A percentile compares a stretch with the other conserved stretches of the same genome.
Evolutionary conservation across 768 basidiomycete species (phyloP).

Genomic region (Pholiota conissans): DNA sequence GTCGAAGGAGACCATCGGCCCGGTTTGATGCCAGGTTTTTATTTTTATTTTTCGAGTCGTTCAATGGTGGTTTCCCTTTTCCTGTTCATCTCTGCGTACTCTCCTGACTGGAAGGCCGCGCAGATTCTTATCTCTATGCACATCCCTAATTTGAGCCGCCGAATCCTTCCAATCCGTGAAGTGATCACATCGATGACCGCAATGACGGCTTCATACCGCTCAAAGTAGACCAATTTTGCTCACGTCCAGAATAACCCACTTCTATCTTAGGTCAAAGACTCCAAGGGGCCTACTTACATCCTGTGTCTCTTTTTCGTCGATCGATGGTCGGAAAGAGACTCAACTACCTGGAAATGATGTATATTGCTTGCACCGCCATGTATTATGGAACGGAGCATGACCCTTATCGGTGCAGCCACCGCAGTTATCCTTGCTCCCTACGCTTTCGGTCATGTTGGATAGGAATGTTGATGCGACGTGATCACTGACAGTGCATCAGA

Average conservation of each 20-base stretch:
- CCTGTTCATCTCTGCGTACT: background rate
- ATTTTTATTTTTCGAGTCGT: background rate
- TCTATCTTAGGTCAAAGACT: too few species aligned
- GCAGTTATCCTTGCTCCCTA: background rate
- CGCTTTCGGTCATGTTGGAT: background rate
- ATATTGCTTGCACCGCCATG: background rate
- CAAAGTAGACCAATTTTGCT: constrained; percentile 1
- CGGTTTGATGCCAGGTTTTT: background rate
- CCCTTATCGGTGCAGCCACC: background rate
- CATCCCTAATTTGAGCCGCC: background rate
- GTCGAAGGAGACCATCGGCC: background rate
- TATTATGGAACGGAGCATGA: background rate
- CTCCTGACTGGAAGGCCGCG: background rate
- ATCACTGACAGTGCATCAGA: background rate
- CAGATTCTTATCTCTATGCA: background rate
- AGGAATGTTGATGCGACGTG: constrained; percentile 1
- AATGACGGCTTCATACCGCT: background rate
- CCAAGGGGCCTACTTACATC: too few species aligned
- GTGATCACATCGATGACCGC: background rate
- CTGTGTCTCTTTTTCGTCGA: background rate
- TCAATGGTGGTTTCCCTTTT: background rate
- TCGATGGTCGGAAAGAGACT: background rate
- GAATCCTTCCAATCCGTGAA: background rate
- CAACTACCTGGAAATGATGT: background rate
- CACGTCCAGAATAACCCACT: background rate